Evolutionary conservation across 768 basidiomycete species (phyloP).

Genomic region (Imleria badia): DNA sequence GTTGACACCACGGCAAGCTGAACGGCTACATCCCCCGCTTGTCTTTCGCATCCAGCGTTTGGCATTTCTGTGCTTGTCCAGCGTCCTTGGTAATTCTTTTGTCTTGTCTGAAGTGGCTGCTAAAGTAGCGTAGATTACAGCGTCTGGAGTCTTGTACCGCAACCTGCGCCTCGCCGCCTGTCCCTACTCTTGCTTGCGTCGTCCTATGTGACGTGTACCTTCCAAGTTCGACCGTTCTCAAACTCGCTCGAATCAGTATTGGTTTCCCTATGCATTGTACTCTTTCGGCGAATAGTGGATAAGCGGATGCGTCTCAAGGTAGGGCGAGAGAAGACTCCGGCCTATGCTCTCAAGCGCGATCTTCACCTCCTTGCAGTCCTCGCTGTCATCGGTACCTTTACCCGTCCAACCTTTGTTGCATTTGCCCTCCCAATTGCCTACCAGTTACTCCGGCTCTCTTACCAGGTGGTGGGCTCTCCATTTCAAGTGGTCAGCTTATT

Average conservation of each 20-base stretch:
- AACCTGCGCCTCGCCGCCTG: conserved; percentile 17
- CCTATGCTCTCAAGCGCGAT: conserved; percentile 8
- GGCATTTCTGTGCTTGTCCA: conserved; percentile 31
- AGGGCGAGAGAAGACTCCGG: neutral
- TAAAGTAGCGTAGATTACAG: conserved; percentile 26
- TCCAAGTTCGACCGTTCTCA: conserved; percentile 41
- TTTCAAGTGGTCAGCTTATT: conserved; percentile 6
- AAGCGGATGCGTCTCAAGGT: neutral
- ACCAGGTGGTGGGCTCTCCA: conserved; percentile 10
- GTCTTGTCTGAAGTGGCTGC: neutral
- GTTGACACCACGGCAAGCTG: conserved; percentile 16
- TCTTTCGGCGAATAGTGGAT: conserved; percentile 21
- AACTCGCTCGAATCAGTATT: conserved; percentile 37
- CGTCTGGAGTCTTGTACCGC: conserved; percentile 19
- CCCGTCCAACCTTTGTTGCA: conserved; percentile 36
- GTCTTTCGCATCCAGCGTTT: conserved; percentile 34
- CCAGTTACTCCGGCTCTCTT: conserved; percentile 21
- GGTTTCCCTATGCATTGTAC: conserved; percentile 30
- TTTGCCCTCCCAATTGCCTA: conserved; percentile 34
- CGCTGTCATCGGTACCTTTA: conserved; percentile 33
- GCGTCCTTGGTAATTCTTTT: conserved; percentile 31
- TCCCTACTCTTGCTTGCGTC: conserved; percentile 33
- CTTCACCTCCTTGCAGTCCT: conserved; percentile 28
- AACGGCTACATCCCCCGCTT: conserved; percentile 6
- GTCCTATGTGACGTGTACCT: conserved; percentile 37